Evolutionary conservation across 331 rosid genomes (phyloP).

Genomic region (Quercus lobata): DNA sequence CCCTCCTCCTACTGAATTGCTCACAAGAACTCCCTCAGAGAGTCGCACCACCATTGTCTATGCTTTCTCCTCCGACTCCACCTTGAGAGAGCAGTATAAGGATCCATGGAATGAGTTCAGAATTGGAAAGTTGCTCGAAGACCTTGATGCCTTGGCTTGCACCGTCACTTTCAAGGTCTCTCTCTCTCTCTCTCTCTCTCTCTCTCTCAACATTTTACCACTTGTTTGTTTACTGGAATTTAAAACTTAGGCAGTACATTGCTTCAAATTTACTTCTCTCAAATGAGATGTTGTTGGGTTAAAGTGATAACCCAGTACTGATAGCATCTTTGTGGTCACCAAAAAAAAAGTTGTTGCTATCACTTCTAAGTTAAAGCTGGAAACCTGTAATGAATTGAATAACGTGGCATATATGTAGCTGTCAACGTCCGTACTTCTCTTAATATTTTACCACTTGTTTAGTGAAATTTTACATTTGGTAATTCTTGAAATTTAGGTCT

Average conservation of each 20-base stretch:
- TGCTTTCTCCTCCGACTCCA: conserved; percentile 65
- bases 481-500: no score
- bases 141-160: conserved; percentile 90
- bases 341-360: neutral
- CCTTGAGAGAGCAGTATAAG: conserved; percentile 77
- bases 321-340: no score
- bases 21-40: conserved; percentile 65
- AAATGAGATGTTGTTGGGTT: neutral
- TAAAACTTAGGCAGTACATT: neutral
- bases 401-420: no score
- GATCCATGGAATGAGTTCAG: conserved; percentile 92
- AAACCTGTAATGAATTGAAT: neutral
- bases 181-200: neutral
- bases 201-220: neutral
- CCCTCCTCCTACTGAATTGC: conserved; percentile 73
- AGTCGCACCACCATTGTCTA: conserved; percentile 65
- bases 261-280: neutral
- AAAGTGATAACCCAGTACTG: no score
- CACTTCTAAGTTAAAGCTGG: neutral
- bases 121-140: conserved; percentile 79
- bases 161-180: conserved; percentile 69
- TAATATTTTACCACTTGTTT: no score
- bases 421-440: no score
- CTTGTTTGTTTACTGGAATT: neutral
- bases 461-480: no score